phyloP scores from a whole-genome alignment of 352 stramenopile genomes.

The Globisporangium carolinianum region DNA sequence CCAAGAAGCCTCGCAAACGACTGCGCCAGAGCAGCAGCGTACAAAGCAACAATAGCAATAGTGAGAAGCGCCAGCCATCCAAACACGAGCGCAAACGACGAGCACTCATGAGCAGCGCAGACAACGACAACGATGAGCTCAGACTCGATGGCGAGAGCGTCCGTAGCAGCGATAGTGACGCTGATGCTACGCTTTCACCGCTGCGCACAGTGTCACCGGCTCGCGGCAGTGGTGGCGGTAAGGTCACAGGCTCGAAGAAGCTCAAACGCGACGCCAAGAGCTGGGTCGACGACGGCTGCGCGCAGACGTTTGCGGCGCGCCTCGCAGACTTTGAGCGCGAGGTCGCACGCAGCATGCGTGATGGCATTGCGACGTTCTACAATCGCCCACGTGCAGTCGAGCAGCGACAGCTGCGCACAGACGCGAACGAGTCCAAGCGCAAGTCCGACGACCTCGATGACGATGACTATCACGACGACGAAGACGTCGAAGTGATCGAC shows the following conservation, averaged over 20 bases:
- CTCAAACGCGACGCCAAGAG: conserved; percentile 13
- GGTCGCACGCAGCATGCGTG: conserved; percentile 18
- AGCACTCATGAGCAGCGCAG: background rate
- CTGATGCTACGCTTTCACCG: background rate
- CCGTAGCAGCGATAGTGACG: background rate
- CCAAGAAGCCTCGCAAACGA: conserved; percentile 5
- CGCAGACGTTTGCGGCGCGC: conserved; percentile 11
- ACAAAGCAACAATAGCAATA: background rate
- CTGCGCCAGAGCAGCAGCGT: conserved; percentile 3
- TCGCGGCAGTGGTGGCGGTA: background rate
- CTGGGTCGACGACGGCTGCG: conserved; percentile 39
- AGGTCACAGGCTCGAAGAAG: conserved; percentile 10
- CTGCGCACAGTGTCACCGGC: background rate
- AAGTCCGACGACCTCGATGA: conserved; percentile 19
- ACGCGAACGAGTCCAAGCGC: conserved; percentile 8
- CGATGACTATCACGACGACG: conserved; percentile 25
- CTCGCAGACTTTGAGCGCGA: conserved; percentile 25
- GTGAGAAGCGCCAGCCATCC: background rate
- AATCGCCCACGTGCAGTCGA: conserved; percentile 17
- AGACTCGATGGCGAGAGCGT: conserved; percentile 4
- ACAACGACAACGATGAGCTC: conserved; percentile 4
- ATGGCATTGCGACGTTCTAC: conserved; percentile 34
- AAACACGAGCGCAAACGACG: background rate
- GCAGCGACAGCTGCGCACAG: background rate
- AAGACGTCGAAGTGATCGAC: conserved; percentile 2